Evolutionary conservation across 495 filamentous ascomycete species (phyloP), one percentile per base, ranked within the genome.

Genomic region (Xylaria telfairii): DNA sequence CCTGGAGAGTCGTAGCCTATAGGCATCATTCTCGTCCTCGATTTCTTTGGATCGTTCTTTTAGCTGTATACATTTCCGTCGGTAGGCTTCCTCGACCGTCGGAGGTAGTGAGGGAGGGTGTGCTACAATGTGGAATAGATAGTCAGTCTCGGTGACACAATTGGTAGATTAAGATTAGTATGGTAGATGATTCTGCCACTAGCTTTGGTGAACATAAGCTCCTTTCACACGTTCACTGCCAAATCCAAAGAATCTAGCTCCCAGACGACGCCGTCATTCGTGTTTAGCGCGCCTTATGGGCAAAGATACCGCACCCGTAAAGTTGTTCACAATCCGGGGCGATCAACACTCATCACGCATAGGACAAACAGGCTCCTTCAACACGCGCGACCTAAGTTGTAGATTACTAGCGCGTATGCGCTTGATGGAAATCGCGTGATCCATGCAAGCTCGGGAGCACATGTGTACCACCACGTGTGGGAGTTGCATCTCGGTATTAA

Each of bases 31-130:
- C 73, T 92, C 90, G 39, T 92, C 90, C 75, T 98, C 94, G 75
- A 98, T 91, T 77, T 98, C 95, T 69, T 86, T 90, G 65, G 97
- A 91, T 49, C 96, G 93, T 73, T 91, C 90, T 81, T 96, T 96
- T 24, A 99, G 89, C 72, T 96, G 91, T 82, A 97, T 94, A 80
- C 96, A 98, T 88, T 99, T 99, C 75, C 91, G 89, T 74, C 95
- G 93, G 83, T 99, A 99, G 66, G 95, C 94, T 76, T 93, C 90
- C 81, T 99, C 96, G 54, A 98, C 93, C 37, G 95, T 97, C 24
- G 96, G 95, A 17, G 96, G 94, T n/a, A 95, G 87, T 44, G 90
- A 80, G 1, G 90, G 88, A 30, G 90, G 87, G 57, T 84, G 79
- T 67, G 85, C 87, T 82, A 79, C 75, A 77, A 71, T 75, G 42